phyloP scores from a whole-genome alignment of 2,329 filamentous ascomycete species.

The Penicillium paneum region DNA sequence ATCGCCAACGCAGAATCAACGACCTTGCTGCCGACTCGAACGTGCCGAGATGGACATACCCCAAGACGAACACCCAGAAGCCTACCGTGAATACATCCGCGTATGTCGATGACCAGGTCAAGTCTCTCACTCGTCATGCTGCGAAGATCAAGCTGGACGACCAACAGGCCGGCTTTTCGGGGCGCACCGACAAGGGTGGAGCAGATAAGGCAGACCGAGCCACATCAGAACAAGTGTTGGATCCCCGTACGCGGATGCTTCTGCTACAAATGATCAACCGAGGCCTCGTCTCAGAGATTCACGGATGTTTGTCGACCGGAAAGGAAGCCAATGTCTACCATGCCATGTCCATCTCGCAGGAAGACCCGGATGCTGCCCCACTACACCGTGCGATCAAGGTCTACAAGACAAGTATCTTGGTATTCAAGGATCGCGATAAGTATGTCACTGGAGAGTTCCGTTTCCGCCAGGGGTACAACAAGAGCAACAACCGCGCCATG shows the following conservation, averaged over 20 bases:
- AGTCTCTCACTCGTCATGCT: constrained; percentile 78
- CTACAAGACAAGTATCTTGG: constrained; percentile 96
- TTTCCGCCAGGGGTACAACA: constrained; percentile 87
- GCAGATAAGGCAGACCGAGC: constrained; percentile 84
- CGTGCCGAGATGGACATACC: constrained; percentile 55
- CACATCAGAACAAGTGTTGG: constrained; percentile 90
- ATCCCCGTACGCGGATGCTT: constrained; percentile 92
- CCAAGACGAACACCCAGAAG: constrained; percentile 73
- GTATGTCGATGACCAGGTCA: constrained; percentile 82
- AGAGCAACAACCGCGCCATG: constrained; percentile 93
- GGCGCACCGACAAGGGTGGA: constrained; percentile 44
- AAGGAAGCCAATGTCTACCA: constrained; percentile 99
- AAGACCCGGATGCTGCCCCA: constrained; percentile 51
- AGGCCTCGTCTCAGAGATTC: constrained; percentile 81
- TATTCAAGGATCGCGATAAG: constrained; percentile 95
- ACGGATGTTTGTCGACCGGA: constrained; percentile 92
- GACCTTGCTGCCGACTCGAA: constrained; percentile 49
- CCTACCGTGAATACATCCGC: constrained; percentile 75
- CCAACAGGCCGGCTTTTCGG: constrained; percentile 51
- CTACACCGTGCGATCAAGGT: constrained; percentile 91
- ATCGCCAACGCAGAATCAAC: constrained; percentile 71
- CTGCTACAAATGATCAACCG: constrained; percentile 94
- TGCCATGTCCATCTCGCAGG: constrained; percentile 62
- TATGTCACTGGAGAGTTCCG: constrained; percentile 94
- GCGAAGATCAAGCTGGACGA: constrained; percentile 78